Evolutionary conservation across 1,284 basidiomycete species (phyloP).

Genomic region (Ceratobasidium sp.): DNA sequence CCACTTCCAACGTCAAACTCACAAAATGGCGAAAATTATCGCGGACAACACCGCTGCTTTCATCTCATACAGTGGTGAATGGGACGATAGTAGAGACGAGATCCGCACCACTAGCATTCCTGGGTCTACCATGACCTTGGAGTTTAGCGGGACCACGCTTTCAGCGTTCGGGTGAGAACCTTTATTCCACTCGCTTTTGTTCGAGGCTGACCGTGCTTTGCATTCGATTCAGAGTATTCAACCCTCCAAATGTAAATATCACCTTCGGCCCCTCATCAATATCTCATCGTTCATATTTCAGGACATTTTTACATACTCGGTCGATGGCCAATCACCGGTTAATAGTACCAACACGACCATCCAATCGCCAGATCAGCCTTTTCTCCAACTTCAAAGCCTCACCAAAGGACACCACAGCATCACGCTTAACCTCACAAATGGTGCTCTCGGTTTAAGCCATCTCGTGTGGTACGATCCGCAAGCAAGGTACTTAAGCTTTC

Average conservation of each 20-base stretch:
- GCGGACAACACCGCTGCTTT: not conserved
- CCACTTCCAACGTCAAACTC: not conserved
- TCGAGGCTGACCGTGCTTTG: not conserved
- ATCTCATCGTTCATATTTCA: not conserved
- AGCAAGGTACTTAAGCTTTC: constrained; percentile 6
- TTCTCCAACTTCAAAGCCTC: not conserved
- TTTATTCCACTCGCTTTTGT: not conserved
- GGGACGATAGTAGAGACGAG: not conserved
- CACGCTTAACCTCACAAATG: not conserved
- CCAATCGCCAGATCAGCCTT: not conserved
- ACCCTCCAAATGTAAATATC: not conserved
- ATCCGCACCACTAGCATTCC: not conserved
- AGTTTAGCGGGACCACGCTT: not conserved
- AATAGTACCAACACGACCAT: not conserved
- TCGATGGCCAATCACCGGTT: not conserved
- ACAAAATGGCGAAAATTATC: not conserved
- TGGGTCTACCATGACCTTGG: not conserved
- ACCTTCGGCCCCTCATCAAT: not conserved
- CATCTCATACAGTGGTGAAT: not conserved
- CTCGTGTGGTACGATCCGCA: not conserved
- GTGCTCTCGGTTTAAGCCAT: not conserved
- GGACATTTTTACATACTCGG: not conserved
- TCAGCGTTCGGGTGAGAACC: not conserved
- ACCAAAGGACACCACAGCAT: not conserved
- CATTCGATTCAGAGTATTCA: not conserved